These are phyloP conservation scores for Fusarium sarcochroum DNA, from an alignment of 2,329 filamentous ascomycete genomes.

Conservation along the genomic window DNA sequence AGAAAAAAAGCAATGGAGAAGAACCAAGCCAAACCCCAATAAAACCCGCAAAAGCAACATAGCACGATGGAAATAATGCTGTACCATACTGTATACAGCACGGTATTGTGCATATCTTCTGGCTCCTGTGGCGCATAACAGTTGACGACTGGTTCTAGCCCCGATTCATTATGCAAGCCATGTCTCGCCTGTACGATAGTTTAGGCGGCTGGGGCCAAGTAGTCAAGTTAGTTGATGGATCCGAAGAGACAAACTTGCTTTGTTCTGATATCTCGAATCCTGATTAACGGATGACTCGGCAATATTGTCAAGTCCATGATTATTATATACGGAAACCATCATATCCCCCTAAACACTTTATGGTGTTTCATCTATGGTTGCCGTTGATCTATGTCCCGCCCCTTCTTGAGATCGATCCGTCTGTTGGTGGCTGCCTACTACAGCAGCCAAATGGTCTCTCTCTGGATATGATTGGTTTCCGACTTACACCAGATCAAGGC, in stretches of 20 bases:
- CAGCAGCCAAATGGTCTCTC: slow-evolving; percentile 28
- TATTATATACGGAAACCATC: slow-evolving; percentile 39
- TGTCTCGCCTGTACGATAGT: slow-evolving; percentile 40
- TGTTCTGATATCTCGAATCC: slow-evolving; percentile 12
- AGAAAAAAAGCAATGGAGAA: slow-evolving; percentile 25
- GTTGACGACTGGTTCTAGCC: slow-evolving; percentile 31
- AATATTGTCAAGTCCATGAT: slow-evolving; percentile 18
- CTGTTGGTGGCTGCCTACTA: slow-evolving; percentile 36
- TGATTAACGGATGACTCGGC: slow-evolving; percentile 28
- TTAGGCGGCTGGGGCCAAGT: slow-evolving; percentile 13
- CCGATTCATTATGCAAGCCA: slow-evolving; percentile 45
- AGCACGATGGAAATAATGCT: slow-evolving; percentile 7
- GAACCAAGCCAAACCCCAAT: slow-evolving; percentile 4
- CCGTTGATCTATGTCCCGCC: slow-evolving; percentile 34
- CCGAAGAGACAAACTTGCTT: slow-evolving; percentile 22
- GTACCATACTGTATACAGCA: slow-evolving; percentile 27
- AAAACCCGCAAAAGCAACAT: slow-evolving; percentile 28
- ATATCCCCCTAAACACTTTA: slow-evolving; percentile 5
- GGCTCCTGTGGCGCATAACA: slow-evolving; percentile 36
- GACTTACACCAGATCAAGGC: slow-evolving; percentile 34
- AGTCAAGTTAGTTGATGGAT: slow-evolving; percentile 2
- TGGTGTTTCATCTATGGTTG: slow-evolving; percentile 24
- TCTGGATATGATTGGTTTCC: slow-evolving; percentile 32
- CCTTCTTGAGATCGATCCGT: slow-evolving; percentile 37
- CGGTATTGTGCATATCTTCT: slow-evolving; percentile 14